Conservation (phyloP, 2,329 filamentous ascomycete species). For the Trichoderma koningii region DNA sequence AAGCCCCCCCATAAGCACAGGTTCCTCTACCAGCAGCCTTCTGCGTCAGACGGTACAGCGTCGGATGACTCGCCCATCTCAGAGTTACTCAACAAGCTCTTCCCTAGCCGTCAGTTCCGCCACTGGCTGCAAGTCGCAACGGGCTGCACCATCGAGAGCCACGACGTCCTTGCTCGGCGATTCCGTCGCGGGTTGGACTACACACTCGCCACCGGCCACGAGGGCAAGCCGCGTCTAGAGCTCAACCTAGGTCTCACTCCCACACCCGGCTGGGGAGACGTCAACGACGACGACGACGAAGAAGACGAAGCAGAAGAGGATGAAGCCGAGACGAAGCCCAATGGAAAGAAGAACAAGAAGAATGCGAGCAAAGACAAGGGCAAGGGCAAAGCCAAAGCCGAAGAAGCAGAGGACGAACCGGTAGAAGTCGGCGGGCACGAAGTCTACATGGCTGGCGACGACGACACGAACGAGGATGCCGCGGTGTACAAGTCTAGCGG, state of each 20-base stretch:
- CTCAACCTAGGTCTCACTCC: conserved; percentile 87
- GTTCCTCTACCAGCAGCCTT: conserved; percentile 75
- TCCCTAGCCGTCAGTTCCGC: conserved; percentile 83
- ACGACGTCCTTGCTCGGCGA: conserved; percentile 78
- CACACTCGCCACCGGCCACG: conserved; percentile 85
- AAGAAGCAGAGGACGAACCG: conserved; percentile 40
- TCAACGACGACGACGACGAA: conserved; percentile 51
- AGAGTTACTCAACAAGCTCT: conserved; percentile 76
- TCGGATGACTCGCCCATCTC: conserved; percentile 62
- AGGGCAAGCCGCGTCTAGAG: conserved; percentile 76
- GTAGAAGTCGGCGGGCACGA: conserved; percentile 74
- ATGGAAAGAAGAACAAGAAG: conserved; percentile 28
- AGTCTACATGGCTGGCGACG: conserved; percentile 91
- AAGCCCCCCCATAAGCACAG: conserved; percentile 93
- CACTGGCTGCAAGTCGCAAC: conserved; percentile 89
- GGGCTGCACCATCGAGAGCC: conserved; percentile 69
- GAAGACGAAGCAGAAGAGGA: conserved; percentile 37
- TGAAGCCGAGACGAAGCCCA: conserved; percentile 33
- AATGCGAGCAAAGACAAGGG: conserved; percentile 34
- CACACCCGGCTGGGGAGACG: conserved; percentile 78
- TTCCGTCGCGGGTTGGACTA: conserved; percentile 90
- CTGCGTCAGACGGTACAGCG: conserved; percentile 39
- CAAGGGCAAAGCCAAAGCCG: conserved; percentile 37
- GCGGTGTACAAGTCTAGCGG: conserved; percentile 81
- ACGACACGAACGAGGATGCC: conserved; percentile 71